These are phyloP conservation scores for Fusarium sp. DNA, from an alignment of 2,329 filamentous ascomycete genomes.

Conservation along the genomic window DNA sequence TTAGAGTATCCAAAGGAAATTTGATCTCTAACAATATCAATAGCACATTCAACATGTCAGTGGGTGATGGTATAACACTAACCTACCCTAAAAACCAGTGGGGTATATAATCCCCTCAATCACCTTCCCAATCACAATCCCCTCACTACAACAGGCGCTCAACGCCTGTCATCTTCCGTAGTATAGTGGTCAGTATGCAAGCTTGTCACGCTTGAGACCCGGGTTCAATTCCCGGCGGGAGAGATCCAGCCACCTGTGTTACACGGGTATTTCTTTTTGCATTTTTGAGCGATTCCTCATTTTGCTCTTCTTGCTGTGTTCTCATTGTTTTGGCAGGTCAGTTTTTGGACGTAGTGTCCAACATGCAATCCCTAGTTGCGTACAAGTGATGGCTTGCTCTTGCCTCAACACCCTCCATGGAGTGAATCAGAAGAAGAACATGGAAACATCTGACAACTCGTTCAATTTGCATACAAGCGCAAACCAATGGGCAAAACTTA, in stretches of 20 bases:
- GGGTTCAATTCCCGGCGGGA: constrained; percentile 21
- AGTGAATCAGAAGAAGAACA: not conserved
- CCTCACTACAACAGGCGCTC: constrained; percentile 11
- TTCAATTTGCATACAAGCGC: not conserved
- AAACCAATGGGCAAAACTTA: not conserved
- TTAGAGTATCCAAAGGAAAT: not conserved
- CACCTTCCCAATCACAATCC: not conserved
- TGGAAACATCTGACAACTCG: not conserved
- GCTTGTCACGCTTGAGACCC: constrained; percentile 20
- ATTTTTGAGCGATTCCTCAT: not conserved
- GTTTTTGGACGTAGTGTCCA: too few species aligned
- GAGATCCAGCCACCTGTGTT: constrained; percentile 15
- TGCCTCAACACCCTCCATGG: not conserved
- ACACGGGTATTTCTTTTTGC: constrained; percentile 11
- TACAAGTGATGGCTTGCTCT: not conserved
- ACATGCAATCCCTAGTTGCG: too few species aligned
- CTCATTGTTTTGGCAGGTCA: too few species aligned
- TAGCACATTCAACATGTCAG: not conserved
- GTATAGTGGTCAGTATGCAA: constrained; percentile 21
- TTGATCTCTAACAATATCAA: not conserved
- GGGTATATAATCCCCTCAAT: not conserved
- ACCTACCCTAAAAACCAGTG: not conserved
- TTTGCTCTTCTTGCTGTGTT: too few species aligned
- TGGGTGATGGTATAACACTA: not conserved
- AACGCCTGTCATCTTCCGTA: constrained; percentile 16